Evolutionary conservation across 2,329 filamentous ascomycete genomes (phyloP).

Genomic region (Bretziella fagacearum): DNA sequence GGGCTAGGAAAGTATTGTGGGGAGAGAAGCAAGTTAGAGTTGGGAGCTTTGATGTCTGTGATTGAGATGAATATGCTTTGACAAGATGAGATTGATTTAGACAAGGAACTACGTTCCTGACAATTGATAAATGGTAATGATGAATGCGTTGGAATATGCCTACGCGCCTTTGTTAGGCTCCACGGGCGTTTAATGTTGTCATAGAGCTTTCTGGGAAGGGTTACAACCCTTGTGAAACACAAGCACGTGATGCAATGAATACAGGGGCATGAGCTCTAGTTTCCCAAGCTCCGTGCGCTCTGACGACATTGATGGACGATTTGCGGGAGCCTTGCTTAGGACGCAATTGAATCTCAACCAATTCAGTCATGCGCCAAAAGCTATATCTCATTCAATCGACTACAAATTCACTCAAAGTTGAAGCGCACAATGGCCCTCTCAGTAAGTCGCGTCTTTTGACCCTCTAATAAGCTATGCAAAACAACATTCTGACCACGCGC

Average conservation of each 20-base stretch:
- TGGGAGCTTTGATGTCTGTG: no score
- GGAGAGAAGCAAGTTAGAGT: no score
- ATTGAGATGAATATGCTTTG: no score
- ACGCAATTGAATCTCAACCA: background rate
- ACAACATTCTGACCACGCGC: no score
- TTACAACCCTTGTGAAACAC: background rate
- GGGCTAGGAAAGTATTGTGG: no score
- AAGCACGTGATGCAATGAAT: background rate
- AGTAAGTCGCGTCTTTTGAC: background rate
- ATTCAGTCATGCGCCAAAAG: background rate
- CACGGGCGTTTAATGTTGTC: no score
- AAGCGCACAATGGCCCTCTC: constrained; percentile 13
- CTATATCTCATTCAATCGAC: background rate
- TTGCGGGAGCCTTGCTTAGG: background rate
- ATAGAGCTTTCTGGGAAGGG: no score
- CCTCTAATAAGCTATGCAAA: constrained; percentile 3
- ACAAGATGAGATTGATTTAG: no score
- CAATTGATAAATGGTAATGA: no score
- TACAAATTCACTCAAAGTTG: background rate
- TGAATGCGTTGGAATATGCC: no score
- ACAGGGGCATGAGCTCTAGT: background rate
- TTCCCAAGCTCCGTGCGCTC: background rate
- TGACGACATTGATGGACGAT: constrained; percentile 2
- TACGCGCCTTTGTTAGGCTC: no score
- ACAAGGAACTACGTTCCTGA: no score